Base-by-base conservation (phyloP, 805 yeast species). In the Nematodospora valgi region DNA sequence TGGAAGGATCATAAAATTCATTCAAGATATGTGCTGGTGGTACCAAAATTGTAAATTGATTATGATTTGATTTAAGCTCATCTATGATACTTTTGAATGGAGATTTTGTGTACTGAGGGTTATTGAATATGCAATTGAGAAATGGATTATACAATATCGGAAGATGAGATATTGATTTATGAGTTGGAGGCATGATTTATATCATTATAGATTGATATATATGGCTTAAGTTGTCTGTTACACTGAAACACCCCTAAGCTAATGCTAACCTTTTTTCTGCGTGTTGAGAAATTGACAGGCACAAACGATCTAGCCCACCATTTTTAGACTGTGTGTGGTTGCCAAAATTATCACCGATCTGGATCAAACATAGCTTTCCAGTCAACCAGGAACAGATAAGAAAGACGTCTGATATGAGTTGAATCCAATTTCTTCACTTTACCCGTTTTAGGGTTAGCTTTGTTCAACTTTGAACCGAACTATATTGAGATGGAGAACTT, bases 61-160 rank as follows among this genome's bases (percentile, higher is more conserved):
- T 67, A 24, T 81, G 76, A 41, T 55, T 58, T 27, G 49, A 54
- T 2, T 65, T 47, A 16, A 82, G 48, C 32, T 56, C 67, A 4
- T 57, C 51, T 23, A 78, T 64, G 6, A 76, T 60, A n/a, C 64
- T 66, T 38, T 67, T 71, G 33, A 70, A 58, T 11, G 79, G 70
- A 0, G 77, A 38, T 60, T 64, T 59, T 17, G 40, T 39, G 23
- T 53, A 48, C 29, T 53, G 52, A 0, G 83, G 81, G 46, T 82
- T 78, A 58, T 82, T 80, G 63, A 84, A 82, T 5, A 83, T 56
- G 24, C 78, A 69, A 53, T 82, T 78, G 21, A 83, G 59, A 23
- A 80, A 60, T 6, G 89, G 87, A 47, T 83, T 82, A 37, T 72
- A 57, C 36, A 80, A 59, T 28, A 68, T 51, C 3, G 86, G 85